Percentiles rank a stretch among this genome's conserved stretches.
Evolutionary conservation across 148 eudicot genomes (phyloP).

Genomic region (Arbutus unedo): DNA sequence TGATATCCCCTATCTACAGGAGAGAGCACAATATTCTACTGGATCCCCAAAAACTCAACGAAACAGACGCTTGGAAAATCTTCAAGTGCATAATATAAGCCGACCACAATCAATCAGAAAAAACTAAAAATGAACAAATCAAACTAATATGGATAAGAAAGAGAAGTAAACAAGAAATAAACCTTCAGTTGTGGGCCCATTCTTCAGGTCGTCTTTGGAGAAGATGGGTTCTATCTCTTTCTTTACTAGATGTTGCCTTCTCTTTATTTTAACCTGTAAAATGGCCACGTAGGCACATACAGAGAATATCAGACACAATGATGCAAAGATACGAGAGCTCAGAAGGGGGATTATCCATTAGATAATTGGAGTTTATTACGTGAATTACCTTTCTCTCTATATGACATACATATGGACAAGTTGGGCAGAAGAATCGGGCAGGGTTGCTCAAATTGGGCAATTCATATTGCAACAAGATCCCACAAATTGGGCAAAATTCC

Average conservation of each 20-base stretch:
- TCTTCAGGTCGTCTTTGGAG: constrained; percentile 43
- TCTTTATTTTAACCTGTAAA: constrained; percentile 63
- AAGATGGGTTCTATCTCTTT: constrained; percentile 52
- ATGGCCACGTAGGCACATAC: background rate
- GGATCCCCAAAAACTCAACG: background rate
- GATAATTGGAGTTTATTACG: background rate
- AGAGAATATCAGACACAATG: background rate
- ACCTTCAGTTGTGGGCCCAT: constrained; percentile 60
- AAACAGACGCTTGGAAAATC: background rate
- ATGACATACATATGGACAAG: constrained; percentile 58
- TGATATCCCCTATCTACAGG: background rate
- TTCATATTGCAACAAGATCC: constrained; percentile 60
- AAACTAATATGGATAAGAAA: background rate
- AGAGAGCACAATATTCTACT: background rate
- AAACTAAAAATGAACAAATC: background rate
- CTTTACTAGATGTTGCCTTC: constrained; percentile 41
- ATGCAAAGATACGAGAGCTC: background rate
- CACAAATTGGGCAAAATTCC: constrained; percentile 90
- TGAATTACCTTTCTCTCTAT: constrained; percentile 43
- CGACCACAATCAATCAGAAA: no score
- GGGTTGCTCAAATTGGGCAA: constrained; percentile 31
- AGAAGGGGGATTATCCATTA: background rate
- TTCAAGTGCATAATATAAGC: background rate
- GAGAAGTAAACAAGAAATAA: constrained; percentile 9
- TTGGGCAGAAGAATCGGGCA: constrained; percentile 62